Percentiles rank a stretch among this genome's conserved stretches.
Evolutionary conservation across 176 grass and related monocot species (phyloP).

Genomic region (Echinochloa phyllopogon): DNA sequence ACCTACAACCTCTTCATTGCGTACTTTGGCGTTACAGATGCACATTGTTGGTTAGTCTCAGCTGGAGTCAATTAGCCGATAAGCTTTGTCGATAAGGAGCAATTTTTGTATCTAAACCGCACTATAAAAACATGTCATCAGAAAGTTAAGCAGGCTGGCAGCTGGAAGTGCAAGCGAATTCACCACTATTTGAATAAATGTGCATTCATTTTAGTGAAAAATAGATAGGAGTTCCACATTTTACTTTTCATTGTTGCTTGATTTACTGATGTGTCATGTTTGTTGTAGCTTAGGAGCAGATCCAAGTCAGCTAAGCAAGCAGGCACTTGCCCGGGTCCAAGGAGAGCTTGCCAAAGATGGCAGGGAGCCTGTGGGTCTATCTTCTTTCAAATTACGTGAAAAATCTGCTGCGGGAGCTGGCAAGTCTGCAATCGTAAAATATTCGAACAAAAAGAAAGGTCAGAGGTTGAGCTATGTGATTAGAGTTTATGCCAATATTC

Average conservation of each 20-base stretch:
- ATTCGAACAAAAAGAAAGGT: conserved; percentile 88
- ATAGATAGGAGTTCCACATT: background rate
- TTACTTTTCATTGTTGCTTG: background rate
- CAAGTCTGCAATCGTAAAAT: conserved; percentile 72
- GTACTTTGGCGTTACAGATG: background rate
- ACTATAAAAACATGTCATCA: background rate
- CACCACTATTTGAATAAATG: background rate
- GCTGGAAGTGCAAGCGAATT: background rate
- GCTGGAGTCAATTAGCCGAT: conserved; percentile 4
- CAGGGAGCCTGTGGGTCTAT: conserved; percentile 58
- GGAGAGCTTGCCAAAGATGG: conserved; percentile 80
- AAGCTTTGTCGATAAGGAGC: background rate
- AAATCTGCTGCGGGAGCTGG: conserved; percentile 55
- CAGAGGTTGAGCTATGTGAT: background rate
- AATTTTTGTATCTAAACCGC: background rate
- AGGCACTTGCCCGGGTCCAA: conserved; percentile 67
- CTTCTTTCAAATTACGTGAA: conserved; percentile 63
- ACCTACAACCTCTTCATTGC: background rate
- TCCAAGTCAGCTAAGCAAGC: conserved; percentile 67
- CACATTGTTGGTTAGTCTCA: background rate
- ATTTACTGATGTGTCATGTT: conserved; percentile 29
- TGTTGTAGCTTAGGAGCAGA: conserved; percentile 81
- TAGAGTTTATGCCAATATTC: conserved; percentile 32
- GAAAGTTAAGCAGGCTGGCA: background rate
- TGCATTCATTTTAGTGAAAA: background rate